Percentiles rank a stretch among this genome's conserved stretches.
phyloP scores from a whole-genome alignment of 148 eudicot species.

The Rhododendron molle region DNA sequence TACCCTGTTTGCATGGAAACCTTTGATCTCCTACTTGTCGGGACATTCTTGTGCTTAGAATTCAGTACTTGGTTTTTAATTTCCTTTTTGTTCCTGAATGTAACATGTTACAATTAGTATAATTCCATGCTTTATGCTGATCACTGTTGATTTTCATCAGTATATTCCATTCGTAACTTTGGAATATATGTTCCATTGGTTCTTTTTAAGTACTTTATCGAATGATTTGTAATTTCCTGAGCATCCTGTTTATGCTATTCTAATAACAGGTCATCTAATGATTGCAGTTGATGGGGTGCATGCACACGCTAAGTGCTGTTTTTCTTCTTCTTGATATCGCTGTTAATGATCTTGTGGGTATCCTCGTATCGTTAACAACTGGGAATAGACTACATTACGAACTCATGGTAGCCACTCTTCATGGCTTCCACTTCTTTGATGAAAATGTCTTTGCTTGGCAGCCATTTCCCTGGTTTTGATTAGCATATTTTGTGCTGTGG shows the following conservation, averaged over 20 bases:
- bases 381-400: background rate
- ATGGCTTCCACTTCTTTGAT: background rate
- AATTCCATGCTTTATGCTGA: background rate
- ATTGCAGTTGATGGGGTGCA: constrained; percentile 58
- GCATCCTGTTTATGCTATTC: background rate
- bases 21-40: no score
- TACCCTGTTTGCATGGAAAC: no score
- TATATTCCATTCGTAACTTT: background rate
- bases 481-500: no score
- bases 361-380: background rate
- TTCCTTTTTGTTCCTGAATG: no score
- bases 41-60: no score
- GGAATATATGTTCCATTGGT: background rate
- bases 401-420: background rate
- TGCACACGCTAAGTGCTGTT: constrained; percentile 60
- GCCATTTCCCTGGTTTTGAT: no score
- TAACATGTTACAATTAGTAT: no score
- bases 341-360: constrained; percentile 60
- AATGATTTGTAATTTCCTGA: background rate
- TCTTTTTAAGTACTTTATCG: background rate
- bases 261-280: background rate
- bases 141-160: background rate
- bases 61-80: no score
- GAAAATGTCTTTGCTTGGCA: no score
- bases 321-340: constrained; percentile 63